These are phyloP conservation scores for Nidula niveotomentosa DNA, from an alignment of 1,284 basidiomycete genomes.

Conservation along the genomic window DNA sequence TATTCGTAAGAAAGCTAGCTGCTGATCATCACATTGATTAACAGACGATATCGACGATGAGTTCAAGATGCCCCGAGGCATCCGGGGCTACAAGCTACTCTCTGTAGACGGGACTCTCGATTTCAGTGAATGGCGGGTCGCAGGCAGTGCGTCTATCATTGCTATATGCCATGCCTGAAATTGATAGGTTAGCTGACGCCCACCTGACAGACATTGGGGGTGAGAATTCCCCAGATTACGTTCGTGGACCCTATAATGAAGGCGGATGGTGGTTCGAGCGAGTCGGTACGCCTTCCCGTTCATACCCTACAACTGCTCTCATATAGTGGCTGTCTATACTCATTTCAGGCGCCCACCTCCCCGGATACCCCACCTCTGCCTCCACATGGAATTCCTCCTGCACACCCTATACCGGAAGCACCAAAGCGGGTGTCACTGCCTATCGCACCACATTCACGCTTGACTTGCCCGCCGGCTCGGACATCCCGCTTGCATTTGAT, in stretches of 20 bases:
- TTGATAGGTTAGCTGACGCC: neutral
- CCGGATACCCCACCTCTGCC: constrained; percentile 32
- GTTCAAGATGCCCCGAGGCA: constrained; percentile 42
- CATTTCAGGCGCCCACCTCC: constrained; percentile 37
- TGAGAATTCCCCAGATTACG: constrained; percentile 30
- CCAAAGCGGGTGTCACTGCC: constrained; percentile 41
- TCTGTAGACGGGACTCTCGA: constrained; percentile 24
- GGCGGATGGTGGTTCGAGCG: constrained; percentile 53
- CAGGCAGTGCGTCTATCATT: constrained; percentile 39
- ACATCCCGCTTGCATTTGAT: constrained; percentile 42
- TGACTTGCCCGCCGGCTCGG: constrained; percentile 31
- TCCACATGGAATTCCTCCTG: constrained; percentile 36
- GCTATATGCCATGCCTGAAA: constrained; percentile 1
- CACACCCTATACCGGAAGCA: constrained; percentile 28
- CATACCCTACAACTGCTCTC: neutral
- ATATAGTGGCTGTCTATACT: neutral
- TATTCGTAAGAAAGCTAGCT: too few species aligned
- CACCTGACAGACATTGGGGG: constrained; percentile 24
- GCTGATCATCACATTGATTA: neutral
- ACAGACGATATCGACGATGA: constrained; percentile 28
- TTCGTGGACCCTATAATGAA: constrained; percentile 48
- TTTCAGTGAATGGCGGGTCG: constrained; percentile 46
- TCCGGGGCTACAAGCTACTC: constrained; percentile 41
- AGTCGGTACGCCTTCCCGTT: constrained; percentile 28
- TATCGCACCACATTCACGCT: constrained; percentile 42